Conservation (phyloP, 176 grass and related monocot genomes). For the Oryza rufipogon region DNA sequence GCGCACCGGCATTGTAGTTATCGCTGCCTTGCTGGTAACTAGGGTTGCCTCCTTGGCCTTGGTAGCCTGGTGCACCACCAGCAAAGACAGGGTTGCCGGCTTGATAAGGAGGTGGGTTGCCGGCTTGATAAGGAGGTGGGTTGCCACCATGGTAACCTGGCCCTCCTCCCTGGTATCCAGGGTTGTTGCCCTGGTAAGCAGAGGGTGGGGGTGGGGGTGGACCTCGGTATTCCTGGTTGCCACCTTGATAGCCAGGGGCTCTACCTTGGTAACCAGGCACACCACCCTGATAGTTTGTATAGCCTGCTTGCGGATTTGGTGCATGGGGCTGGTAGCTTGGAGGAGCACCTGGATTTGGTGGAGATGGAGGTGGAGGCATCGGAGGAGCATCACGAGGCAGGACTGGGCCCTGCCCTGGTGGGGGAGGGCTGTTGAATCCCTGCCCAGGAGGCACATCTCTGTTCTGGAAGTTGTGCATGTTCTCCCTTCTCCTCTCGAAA, state of each 20-base stretch:
- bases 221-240: slow-evolving; percentile 51
- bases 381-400: slow-evolving; percentile 45
- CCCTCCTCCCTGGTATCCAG: slow-evolving; percentile 59
- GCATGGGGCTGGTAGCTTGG: slow-evolving; percentile 48
- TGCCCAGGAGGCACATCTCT: slow-evolving; percentile 50
- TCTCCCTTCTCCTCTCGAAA: slow-evolving; percentile 82
- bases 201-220: slow-evolving; percentile 39
- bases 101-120: too few species aligned
- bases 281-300: slow-evolving; percentile 58
- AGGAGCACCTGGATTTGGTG: slow-evolving; percentile 14
- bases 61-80: slow-evolving; percentile 20
- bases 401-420: slow-evolving; percentile 38
- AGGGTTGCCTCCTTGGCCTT: slow-evolving; percentile 27
- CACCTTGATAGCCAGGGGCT: slow-evolving; percentile 43
- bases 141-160: slow-evolving; percentile 48
- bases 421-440: slow-evolving; percentile 44
- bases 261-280: slow-evolving; percentile 50
- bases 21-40: slow-evolving; percentile 19
- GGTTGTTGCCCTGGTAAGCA: slow-evolving; percentile 49
- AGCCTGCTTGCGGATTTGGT: slow-evolving; percentile 45
- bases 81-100: slow-evolving; percentile 32
- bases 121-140: slow-evolving; percentile 31
- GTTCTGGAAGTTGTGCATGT: slow-evolving; percentile 82
- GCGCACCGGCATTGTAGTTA: slow-evolving; percentile 25
- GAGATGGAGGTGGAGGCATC: slow-evolving; percentile 33